Evolutionary conservation across 352 stramenopile genomes (phyloP).

Genomic region (Lagenidium sp.): DNA sequence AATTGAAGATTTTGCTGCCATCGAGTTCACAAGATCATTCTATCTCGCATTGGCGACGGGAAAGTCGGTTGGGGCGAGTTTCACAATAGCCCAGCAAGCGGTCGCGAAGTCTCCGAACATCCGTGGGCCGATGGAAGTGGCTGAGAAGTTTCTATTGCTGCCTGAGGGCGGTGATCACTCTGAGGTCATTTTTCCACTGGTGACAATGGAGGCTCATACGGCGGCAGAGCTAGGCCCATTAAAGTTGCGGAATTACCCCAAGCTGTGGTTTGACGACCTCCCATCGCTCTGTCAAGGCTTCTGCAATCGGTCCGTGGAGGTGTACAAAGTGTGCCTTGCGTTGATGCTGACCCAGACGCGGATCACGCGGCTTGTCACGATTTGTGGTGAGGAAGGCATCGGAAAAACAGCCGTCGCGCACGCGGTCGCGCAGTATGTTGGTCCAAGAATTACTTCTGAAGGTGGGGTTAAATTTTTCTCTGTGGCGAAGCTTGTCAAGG

Average conservation of each 20-base stretch:
- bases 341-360: constrained; percentile 68
- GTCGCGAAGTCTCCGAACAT: constrained; percentile 77
- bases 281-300: constrained; percentile 74
- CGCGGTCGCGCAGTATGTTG: constrained; percentile 68
- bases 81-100: constrained; percentile 62
- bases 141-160: constrained; percentile 70
- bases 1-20: constrained; percentile 82
- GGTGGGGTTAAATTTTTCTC: constrained; percentile 66
- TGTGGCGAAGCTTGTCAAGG: constrained; percentile 41
- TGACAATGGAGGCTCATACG: constrained; percentile 30
- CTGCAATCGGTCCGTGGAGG: constrained; percentile 65
- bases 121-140: constrained; percentile 48
- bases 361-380: constrained; percentile 68
- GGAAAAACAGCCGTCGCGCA: constrained; percentile 71
- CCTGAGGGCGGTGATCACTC: constrained; percentile 69
- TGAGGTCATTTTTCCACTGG: constrained; percentile 74
- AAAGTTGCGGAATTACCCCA: constrained; percentile 53
- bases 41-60: constrained; percentile 69
- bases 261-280: constrained; percentile 72
- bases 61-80: constrained; percentile 62
- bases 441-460: constrained; percentile 59
- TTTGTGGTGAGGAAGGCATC: constrained; percentile 66
- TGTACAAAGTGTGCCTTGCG: constrained; percentile 78
- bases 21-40: constrained; percentile 80
- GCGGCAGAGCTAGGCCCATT: constrained; percentile 37